Percentiles rank a stretch among this genome's conserved stretches.
Evolutionary conservation across 139 green algal genomes (phyloP).

Genomic region (Tetraselmis chui): DNA sequence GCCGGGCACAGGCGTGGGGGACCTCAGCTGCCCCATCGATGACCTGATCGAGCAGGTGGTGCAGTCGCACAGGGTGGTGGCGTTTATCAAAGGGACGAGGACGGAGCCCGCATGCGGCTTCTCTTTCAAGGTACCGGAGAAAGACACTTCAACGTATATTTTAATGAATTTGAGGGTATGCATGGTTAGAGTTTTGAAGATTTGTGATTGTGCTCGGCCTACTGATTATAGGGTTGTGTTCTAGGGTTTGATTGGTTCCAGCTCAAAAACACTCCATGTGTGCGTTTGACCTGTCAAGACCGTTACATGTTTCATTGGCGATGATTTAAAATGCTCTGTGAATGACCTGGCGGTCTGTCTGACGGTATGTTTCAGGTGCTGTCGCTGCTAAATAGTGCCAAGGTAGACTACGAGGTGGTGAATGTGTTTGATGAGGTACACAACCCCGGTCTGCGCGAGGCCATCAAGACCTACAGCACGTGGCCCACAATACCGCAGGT

Average conservation of each 20-base stretch:
- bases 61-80: conserved; percentile 74
- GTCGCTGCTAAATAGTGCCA: neutral
- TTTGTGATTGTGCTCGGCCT: too few relatives aligned
- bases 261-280: too few relatives aligned
- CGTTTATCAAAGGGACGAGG: conserved; percentile 88
- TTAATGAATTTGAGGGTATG: neutral
- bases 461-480: conserved; percentile 85
- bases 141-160: conserved; percentile 43
- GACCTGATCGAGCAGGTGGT: conserved; percentile 73
- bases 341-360: too few relatives aligned
- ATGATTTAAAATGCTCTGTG: too few relatives aligned
- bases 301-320: too few relatives aligned
- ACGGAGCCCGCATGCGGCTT: conserved; percentile 84
- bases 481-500: conserved; percentile 95
- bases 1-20: conserved; percentile 66
- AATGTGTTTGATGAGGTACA: conserved; percentile 89
- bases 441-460: conserved; percentile 80
- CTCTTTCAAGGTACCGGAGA: conserved; percentile 70
- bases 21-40: conserved; percentile 60
- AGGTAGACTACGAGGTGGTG: conserved; percentile 55
- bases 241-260: too few relatives aligned
- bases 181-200: neutral
- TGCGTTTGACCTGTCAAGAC: too few relatives aligned
- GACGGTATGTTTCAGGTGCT: neutral
- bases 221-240: neutral